Evolutionary conservation across 116 monocot genomes (phyloP).

Genomic region (Dioscorea cayenensis): DNA sequence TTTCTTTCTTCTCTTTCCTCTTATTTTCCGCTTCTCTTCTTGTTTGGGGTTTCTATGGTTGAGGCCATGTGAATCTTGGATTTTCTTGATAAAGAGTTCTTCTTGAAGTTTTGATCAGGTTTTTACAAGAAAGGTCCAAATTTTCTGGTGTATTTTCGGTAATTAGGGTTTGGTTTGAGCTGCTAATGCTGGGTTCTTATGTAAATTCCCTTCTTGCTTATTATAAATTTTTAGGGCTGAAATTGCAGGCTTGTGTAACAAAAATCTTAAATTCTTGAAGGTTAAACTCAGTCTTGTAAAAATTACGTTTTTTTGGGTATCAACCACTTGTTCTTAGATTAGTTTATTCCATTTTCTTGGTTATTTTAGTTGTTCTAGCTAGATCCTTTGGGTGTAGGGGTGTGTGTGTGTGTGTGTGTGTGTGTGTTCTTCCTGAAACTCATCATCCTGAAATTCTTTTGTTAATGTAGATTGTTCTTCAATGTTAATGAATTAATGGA

Average conservation of each 20-base stretch:
- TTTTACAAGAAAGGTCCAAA: no score
- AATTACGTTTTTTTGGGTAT: not conserved
- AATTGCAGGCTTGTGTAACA: not conserved
- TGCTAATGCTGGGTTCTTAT: not conserved
- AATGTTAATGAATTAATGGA: no score
- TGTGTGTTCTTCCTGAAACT: not conserved
- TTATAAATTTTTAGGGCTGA: not conserved
- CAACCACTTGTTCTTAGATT: not conserved
- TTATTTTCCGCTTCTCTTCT: not conserved
- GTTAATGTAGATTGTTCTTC: no score
- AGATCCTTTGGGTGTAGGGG: not conserved
- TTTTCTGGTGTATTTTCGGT: not conserved
- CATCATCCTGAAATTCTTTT: no score
- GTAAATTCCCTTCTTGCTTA: not conserved
- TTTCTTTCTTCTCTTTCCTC: slow-evolving; percentile 11
- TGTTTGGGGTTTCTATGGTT: not conserved
- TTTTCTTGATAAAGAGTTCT: not conserved
- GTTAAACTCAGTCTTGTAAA: not conserved
- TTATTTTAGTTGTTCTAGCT: not conserved
- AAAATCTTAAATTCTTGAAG: not conserved
- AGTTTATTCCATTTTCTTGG: not conserved
- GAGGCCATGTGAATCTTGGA: no score
- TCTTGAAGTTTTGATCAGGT: not conserved
- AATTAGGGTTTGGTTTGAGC: not conserved
- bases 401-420: not conserved